Conservation (phyloP, 305 asterid species). For the Fraxinus paxiana region DNA sequence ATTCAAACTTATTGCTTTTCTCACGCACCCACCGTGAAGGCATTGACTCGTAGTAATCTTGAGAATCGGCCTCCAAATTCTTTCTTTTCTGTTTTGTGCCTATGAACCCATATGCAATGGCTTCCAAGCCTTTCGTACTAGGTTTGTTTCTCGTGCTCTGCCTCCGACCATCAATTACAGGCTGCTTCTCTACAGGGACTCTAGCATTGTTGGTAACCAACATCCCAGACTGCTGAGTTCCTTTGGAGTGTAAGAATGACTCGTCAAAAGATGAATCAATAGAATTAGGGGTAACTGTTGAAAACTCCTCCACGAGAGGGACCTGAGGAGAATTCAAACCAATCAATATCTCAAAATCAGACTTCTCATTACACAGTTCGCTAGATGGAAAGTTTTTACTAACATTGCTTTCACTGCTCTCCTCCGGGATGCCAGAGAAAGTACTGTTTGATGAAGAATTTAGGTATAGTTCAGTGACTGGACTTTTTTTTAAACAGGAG, state of each 20-base stretch:
- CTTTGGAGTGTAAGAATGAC: constrained; percentile 27
- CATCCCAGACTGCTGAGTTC: constrained; percentile 16
- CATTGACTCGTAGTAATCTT: constrained; percentile 25
- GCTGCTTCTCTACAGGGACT: constrained; percentile 27
- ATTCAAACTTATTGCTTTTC: constrained; percentile 1
- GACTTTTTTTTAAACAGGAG: constrained; percentile 35
- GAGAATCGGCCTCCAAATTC: constrained; percentile 27
- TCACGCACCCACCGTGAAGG: constrained; percentile 34
- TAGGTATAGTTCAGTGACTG: constrained; percentile 13
- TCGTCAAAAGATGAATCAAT: not conserved
- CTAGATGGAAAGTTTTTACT: not conserved
- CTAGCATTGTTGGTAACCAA: not conserved
- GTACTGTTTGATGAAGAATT: not conserved
- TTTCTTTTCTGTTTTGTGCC: constrained; percentile 37
- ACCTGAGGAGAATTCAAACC: constrained; percentile 58
- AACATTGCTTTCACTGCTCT: not conserved
- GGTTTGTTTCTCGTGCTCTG: constrained; percentile 63
- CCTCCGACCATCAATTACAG: constrained; percentile 36
- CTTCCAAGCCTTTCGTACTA: constrained; percentile 63
- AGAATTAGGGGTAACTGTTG: not conserved
- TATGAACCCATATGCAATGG: constrained; percentile 55
- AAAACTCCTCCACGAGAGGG: constrained; percentile 2
- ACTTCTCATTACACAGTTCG: not conserved
- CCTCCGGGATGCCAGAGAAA: not conserved
- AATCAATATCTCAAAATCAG: constrained; percentile 42